Evolutionary conservation across 768 basidiomycete species (phyloP).

Genomic region (Phylloporus arenicola): DNA sequence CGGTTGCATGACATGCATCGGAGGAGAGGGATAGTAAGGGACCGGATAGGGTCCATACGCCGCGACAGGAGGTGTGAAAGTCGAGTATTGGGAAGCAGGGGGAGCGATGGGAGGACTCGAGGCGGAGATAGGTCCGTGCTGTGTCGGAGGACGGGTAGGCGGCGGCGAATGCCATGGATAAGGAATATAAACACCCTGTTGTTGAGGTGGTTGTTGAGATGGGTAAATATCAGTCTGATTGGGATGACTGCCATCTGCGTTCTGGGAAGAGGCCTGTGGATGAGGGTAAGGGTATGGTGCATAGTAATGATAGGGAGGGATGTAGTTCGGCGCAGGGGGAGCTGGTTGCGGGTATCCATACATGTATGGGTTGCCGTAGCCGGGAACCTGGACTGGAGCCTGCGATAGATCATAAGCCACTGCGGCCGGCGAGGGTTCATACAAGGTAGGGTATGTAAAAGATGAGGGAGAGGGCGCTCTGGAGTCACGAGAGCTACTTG

Average conservation of each 20-base stretch:
- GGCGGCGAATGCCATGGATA: constrained; percentile 33
- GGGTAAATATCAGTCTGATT: constrained; percentile 30
- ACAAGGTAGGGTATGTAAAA: constrained; percentile 68
- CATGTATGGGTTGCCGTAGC: constrained; percentile 31
- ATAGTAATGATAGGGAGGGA: constrained; percentile 38
- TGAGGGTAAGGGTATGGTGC: constrained; percentile 49
- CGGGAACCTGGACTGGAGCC: constrained; percentile 24
- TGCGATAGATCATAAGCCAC: constrained; percentile 30
- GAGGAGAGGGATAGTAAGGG: constrained; percentile 28
- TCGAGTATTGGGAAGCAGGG: constrained; percentile 28
- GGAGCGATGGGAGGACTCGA: constrained; percentile 29
- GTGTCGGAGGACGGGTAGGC: constrained; percentile 38
- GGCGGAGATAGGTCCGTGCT: constrained; percentile 32
- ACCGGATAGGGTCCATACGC: constrained; percentile 33
- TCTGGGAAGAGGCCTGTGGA: constrained; percentile 37
- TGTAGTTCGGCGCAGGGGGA: constrained; percentile 36
- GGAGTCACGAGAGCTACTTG: constrained; percentile 63
- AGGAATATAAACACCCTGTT: constrained; percentile 27
- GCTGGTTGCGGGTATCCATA: constrained; percentile 41
- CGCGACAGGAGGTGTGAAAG: constrained; percentile 29
- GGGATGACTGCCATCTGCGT: constrained; percentile 31
- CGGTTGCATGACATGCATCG: constrained; percentile 24
- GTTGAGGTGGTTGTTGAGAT: constrained; percentile 30
- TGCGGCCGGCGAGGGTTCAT: constrained; percentile 47
- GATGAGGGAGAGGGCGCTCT: constrained; percentile 67